Evolutionary conservation across 495 filamentous ascomycete genomes (phyloP), one percentile per base, ranked within the genome.

Genomic region (Cercophora sp.): DNA sequence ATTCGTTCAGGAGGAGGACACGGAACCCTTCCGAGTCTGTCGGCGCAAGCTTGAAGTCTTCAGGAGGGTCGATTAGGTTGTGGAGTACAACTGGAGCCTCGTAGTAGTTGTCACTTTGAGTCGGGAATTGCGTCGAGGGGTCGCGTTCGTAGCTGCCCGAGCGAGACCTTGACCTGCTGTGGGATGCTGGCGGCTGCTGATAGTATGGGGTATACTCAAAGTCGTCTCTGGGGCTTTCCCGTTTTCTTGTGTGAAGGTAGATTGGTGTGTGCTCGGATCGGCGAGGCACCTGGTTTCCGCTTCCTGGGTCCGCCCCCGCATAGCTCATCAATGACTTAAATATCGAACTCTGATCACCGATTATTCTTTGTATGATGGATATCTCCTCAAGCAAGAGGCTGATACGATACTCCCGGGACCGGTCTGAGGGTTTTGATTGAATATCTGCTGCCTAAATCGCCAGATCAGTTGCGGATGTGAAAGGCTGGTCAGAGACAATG

Each of bases 321-420:
- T 9, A 18, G 35, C 35, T 18, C 35, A 39, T 39, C 35, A 39
- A 39, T 15, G 15, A 39, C 15, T 39, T 15, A 15, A 39, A 39
- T 9, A 39, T 18, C 5, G 35, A 39, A 39, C 5, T 39, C 15
- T 39, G 35, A 39, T 8, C 15, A 18, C 35, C 15, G 8, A 39
- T 39, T 18, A 39, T 45, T 15, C 42, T 9, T 15, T 45, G 42
- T 13, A 45, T 45, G 42, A 45, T 27, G 22, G 19, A 3, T 24
- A 45, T 26, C 42, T 45, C 42, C 25, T 45, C 42, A 24, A 45
- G 20, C 20, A 45, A 18, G 42, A 45, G 42, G 42, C 22, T 27
- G 25, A 45, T 45, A 24, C 42, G 42, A 19, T 45, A 45, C 23
- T 45, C 42, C 25, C 19, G 42, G 8, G 42, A 45, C 15, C 42